Conservation (phyloP, 306 rosid species). For the Citrullus amarus region DNA sequence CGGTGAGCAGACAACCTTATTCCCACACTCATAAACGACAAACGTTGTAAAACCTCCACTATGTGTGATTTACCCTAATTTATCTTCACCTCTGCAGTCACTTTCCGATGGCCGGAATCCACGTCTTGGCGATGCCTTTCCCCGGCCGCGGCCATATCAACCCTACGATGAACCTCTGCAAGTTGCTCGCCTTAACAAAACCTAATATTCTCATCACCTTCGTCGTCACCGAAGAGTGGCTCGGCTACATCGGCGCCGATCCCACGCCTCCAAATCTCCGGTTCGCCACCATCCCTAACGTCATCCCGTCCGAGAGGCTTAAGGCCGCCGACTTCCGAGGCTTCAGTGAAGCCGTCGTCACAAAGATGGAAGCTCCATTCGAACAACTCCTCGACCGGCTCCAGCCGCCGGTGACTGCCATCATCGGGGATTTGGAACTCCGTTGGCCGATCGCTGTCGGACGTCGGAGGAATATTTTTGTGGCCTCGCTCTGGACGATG, state of each 20-base stretch:
- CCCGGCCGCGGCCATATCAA: conserved; percentile 39
- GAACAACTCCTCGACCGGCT: conserved; percentile 27
- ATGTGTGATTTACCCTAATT: neutral
- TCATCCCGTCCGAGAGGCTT: conserved; percentile 29
- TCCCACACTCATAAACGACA: no score
- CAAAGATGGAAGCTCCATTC: conserved; percentile 38
- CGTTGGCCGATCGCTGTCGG: conserved; percentile 26
- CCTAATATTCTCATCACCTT: conserved; percentile 27
- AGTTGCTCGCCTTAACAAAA: conserved; percentile 8
- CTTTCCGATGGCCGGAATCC: conserved; percentile 11
- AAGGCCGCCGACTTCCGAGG: conserved; percentile 27
- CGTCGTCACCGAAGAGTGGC: conserved; percentile 50
- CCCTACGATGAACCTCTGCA: conserved; percentile 57
- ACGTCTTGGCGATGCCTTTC: conserved; percentile 34
- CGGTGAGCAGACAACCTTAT: no score
- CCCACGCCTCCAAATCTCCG: conserved; percentile 21
- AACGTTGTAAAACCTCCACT: no score
- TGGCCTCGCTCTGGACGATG: conserved; percentile 36
- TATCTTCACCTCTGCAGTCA: neutral
- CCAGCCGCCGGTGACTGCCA: conserved; percentile 17
- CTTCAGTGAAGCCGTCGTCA: conserved; percentile 34
- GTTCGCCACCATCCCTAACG: conserved; percentile 28
- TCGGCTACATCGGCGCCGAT: conserved; percentile 18
- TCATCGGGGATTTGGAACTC: conserved; percentile 26
- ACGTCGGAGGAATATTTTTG: conserved; percentile 26